phyloP scores from a whole-genome alignment of 129 eudicot genomes.

The Flaveria robusta region DNA sequence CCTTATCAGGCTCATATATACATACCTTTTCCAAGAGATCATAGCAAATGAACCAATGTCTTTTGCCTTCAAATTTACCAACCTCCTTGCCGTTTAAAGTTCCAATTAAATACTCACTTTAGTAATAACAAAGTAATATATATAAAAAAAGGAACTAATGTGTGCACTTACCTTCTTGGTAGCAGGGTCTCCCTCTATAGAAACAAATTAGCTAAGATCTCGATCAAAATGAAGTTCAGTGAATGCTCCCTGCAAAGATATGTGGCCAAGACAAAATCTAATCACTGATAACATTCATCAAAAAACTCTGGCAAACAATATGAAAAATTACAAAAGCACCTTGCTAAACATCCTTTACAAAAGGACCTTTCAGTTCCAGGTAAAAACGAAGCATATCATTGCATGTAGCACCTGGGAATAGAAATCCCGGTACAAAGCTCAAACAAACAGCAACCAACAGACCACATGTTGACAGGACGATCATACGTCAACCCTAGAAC shows the following conservation, averaged over 20 bases:
- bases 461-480: no score
- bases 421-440: no score
- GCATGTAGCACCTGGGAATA: slow-evolving; percentile 89
- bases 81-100: no score
- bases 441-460: no score
- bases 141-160: no score
- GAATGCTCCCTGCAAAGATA: slow-evolving; percentile 63
- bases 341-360: slow-evolving; percentile 95
- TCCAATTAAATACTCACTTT: no score
- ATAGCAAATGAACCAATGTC: no score
- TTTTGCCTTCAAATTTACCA: no score
- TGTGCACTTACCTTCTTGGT: slow-evolving; percentile 92
- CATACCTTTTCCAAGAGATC: no score
- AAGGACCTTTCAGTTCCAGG: slow-evolving; percentile 95
- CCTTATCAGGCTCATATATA: no score
- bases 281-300: neutral
- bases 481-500: no score
- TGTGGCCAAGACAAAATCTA: slow-evolving; percentile 9
- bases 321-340: slow-evolving; percentile 40
- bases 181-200: slow-evolving; percentile 73
- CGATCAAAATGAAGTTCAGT: slow-evolving; percentile 7
- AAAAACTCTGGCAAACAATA: neutral
- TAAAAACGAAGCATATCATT: slow-evolving; percentile 99
- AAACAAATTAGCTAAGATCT: slow-evolving; percentile 16
- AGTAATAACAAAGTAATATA: no score